A percentile compares a stretch with the other conserved stretches of the same genome.
Evolutionary conservation across 106 monocot genomes (phyloP).

Genomic region (Dendrobium huoshanense): DNA sequence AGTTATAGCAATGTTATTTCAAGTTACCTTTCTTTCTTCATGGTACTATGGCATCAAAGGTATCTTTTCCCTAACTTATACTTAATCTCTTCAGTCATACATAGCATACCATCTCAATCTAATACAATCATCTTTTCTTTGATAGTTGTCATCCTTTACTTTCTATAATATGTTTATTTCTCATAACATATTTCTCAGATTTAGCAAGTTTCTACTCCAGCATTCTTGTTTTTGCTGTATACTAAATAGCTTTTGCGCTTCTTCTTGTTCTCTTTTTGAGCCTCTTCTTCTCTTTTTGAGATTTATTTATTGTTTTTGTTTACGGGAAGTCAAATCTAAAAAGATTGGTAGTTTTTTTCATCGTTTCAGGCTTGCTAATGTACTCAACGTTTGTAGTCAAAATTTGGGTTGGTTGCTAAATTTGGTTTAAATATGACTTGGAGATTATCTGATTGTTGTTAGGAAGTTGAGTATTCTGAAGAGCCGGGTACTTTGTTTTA

Average conservation of each 20-base stretch:
- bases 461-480: constrained; percentile 99
- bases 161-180: neutral
- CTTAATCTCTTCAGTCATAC: neutral
- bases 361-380: neutral
- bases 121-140: neutral
- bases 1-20: neutral
- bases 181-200: neutral
- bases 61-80: neutral
- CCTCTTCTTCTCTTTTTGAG: neutral
- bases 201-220: neutral
- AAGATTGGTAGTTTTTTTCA: neutral
- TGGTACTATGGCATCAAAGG: neutral
- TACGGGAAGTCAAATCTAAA: neutral
- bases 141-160: neutral
- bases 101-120: neutral
- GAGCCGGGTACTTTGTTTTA: constrained; percentile 77
- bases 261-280: neutral
- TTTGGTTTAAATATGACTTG: neutral
- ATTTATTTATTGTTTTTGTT: neutral
- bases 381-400: neutral
- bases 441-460: constrained; percentile 8
- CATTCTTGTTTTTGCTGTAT: neutral
- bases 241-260: neutral
- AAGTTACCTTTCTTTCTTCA: neutral
- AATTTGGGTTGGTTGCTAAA: neutral